phyloP scores from a whole-genome alignment of 768 basidiomycete species.

The Plicaturopsis crispa region DNA sequence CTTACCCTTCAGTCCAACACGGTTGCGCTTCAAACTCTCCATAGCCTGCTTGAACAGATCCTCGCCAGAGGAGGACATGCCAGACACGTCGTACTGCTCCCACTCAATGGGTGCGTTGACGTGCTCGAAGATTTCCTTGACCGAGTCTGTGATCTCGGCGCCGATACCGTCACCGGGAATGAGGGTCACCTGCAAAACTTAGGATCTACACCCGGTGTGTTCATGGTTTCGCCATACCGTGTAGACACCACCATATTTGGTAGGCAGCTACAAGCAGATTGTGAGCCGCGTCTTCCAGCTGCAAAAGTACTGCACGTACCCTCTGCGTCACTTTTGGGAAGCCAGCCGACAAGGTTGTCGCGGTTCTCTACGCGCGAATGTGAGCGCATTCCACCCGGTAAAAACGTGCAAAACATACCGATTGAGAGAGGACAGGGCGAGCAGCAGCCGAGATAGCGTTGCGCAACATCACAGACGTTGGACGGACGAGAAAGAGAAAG shows the following conservation, averaged over 20 bases:
- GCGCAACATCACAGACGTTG: constrained; percentile 53
- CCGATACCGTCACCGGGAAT: constrained; percentile 99
- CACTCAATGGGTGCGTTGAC: constrained; percentile 98
- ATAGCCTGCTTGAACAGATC: constrained; percentile 95
- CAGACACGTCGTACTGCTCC: constrained; percentile 98
- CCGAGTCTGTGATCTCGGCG: constrained; percentile 93
- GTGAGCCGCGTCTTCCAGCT: constrained; percentile 6
- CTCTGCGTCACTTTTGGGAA: constrained; percentile 70
- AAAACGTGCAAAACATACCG: constrained; percentile 33
- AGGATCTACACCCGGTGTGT: no score
- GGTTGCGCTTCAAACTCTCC: constrained; percentile 95
- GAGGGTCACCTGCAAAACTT: constrained; percentile 83
- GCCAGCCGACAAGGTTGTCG: constrained; percentile 71
- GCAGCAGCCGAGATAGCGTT: constrained; percentile 49
- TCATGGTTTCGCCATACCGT: no score
- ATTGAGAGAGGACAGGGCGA: constrained; percentile 43
- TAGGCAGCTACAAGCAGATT: constrained; percentile 48
- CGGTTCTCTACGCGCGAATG: constrained; percentile 42
- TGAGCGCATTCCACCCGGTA: constrained; percentile 9
- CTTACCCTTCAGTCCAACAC: constrained; percentile 96
- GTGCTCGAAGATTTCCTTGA: constrained; percentile 97
- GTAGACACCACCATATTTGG: constrained; percentile 91
- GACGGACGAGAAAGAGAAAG: constrained; percentile 15
- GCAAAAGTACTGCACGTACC: constrained; percentile 32
- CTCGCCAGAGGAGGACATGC: constrained; percentile 90